phyloP scores from a whole-genome alignment of 2,329 filamentous ascomycete genomes.

The Geosmithia morbida region DNA sequence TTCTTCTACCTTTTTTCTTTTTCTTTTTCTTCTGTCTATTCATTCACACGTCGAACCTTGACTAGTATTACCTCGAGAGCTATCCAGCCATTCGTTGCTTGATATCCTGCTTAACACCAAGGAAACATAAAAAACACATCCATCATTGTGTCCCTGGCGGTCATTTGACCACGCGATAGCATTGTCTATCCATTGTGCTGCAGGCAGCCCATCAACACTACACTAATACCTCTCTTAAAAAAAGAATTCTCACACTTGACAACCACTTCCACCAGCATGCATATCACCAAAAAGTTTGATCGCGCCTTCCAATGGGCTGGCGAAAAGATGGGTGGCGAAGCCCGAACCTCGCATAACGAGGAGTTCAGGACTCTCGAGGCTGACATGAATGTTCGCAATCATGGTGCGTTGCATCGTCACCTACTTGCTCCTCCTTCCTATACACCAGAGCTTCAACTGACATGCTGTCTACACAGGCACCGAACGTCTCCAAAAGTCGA shows the following conservation, averaged over 20 bases:
- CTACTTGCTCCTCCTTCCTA: background rate
- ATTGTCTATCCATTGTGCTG: background rate
- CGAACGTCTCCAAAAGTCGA: constrained; percentile 77
- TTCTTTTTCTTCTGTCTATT: background rate
- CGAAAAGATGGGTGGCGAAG: constrained; percentile 87
- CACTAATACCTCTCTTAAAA: background rate
- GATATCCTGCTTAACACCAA: background rate
- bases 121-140: background rate
- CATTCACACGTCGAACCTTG: no score
- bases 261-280: constrained; percentile 21
- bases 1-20: background rate
- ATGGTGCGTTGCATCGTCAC: constrained; percentile 44
- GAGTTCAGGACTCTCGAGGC: constrained; percentile 82
- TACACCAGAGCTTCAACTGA: background rate
- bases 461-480: constrained; percentile 44
- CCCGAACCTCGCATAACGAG: constrained; percentile 74
- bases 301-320: constrained; percentile 96
- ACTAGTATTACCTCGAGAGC: no score
- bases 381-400: constrained; percentile 80
- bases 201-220: background rate
- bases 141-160: background rate
- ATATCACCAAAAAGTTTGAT: constrained; percentile 73
- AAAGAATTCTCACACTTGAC: background rate
- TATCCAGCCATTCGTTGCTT: background rate
- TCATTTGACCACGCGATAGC: background rate